These are phyloP conservation scores for Pleurotus citrinopileatus DNA, from an alignment of 768 basidiomycete genomes.

Conservation along the genomic window DNA sequence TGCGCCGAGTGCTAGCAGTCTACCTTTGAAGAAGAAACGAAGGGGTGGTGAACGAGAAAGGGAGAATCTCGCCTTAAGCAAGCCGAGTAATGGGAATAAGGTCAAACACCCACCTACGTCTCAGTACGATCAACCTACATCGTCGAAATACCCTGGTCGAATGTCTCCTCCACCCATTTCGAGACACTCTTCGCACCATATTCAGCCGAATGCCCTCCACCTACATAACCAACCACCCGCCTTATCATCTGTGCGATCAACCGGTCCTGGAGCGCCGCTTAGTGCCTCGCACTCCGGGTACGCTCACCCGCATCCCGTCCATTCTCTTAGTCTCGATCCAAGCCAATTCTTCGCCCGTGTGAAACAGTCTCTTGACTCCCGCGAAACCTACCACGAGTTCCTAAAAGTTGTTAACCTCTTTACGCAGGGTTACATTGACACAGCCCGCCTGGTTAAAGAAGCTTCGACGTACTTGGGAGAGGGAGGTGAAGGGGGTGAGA, in stretches of 20 bases:
- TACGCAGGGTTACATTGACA: constrained; percentile 91
- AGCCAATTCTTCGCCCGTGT: constrained; percentile 92
- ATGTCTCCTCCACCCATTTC: constrained; percentile 24
- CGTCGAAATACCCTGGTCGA: constrained; percentile 32
- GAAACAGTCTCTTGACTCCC: constrained; percentile 64
- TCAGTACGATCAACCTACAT: constrained; percentile 35
- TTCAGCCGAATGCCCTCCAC: constrained; percentile 16
- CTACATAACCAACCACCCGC: constrained; percentile 12
- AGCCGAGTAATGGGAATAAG: constrained; percentile 38
- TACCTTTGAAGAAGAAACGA: constrained; percentile 70
- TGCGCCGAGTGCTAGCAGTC: constrained; percentile 28
- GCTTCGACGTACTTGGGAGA: constrained; percentile 74
- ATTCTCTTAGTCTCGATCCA: constrained; percentile 36
- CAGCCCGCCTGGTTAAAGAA: constrained; percentile 77
- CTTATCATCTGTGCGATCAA: constrained; percentile 14
- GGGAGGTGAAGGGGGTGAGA: constrained; percentile 41
- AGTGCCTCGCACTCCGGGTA: constrained; percentile 11
- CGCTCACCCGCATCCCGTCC: constrained; percentile 20
- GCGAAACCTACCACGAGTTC: constrained; percentile 90
- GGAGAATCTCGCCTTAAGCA: constrained; percentile 29
- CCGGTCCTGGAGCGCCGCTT: constrained; percentile 25
- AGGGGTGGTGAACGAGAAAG: constrained; percentile 43
- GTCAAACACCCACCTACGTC: constrained; percentile 31
- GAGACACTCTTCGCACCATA: constrained; percentile 13
- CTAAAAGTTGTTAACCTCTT: constrained; percentile 93